phyloP scores from a whole-genome alignment of 108 stramenopile species.

The Bacterosira constricta region DNA sequence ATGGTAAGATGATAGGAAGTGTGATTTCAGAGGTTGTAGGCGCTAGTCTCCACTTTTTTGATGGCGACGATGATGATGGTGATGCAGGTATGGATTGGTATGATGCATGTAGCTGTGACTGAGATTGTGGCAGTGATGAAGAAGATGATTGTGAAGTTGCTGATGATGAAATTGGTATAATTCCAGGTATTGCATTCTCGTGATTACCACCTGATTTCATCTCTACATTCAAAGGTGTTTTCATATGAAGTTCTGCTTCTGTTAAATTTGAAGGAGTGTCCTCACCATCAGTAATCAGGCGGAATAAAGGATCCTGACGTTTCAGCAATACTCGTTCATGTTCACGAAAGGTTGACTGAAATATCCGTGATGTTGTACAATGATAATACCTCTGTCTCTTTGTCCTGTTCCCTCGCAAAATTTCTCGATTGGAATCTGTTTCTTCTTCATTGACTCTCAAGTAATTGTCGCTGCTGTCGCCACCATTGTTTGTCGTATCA shows the following conservation, averaged over 20 bases:
- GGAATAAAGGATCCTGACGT: constrained; percentile 35
- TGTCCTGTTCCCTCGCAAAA: neutral
- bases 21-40: constrained; percentile 54
- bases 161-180: no score
- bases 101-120: no score
- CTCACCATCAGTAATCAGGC: neutral
- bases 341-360: constrained; percentile 60
- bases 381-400: neutral
- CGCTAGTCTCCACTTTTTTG: constrained; percentile 32
- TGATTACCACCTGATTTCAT: constrained; percentile 4
- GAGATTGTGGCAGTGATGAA: no score
- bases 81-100: no score
- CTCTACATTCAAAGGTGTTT: no score
- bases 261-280: no score
- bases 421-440: no score
- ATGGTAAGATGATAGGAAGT: constrained; percentile 59
- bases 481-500: neutral
- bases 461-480: no score
- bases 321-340: constrained; percentile 58
- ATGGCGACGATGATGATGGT: neutral
- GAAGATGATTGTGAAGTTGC: no score
- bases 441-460: no score
- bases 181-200: neutral
- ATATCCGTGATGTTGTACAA: constrained; percentile 43
- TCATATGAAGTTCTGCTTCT: no score